Evolutionary conservation across 352 stramenopile species (phyloP), one percentile per base, ranked within the genome.

Genomic region (Thraustochytrium sp.): DNA sequence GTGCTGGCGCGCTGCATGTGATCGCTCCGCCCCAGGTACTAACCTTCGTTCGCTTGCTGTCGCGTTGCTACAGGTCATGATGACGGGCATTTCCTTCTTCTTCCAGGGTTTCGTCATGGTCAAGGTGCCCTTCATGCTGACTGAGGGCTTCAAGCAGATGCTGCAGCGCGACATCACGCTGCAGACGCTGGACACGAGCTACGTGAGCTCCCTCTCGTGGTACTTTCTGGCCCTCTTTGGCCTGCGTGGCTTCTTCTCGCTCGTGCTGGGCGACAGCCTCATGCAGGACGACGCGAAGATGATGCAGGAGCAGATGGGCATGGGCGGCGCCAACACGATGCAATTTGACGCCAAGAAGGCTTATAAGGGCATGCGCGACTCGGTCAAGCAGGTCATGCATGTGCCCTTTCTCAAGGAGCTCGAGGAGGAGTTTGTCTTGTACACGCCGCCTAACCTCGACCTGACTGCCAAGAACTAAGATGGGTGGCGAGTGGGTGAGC

Each of bases 221-320:
- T 99, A 99, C 88, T 99, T 99, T 89, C 91, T 99, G 82, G 94
- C 99, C 63, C 99, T 98, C 92, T 99, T 98, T 86, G 97, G 96
- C 85, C 93, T 99, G 84, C 93, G 95, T 82, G 94, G 93, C 51
- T 98, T 99, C 84, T 95, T 99, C 72, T 93, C 91, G 85, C 90
- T 99, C 49, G 95, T 98, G 73, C 92, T 98, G 65, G 95, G 96
- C 55, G 94, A 97, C 68, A 88, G 96, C 84, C 91, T 86, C 89
- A 88, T 91, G 53, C 93, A 91, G 64, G 93, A 97, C 63, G 92
- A 96, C 63, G 87, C 92, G 76, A 92, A 94, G 85, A 91, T 92
- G 51, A 95, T 95, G 90, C 92, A 95, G 85, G 93, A 95, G 92
- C 92, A 97, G 86, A 96, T 96, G 92, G 91, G 92, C 64, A 96